Conservation (phyloP, 345 rosid species). For the Eucalyptus victrix region DNA sequence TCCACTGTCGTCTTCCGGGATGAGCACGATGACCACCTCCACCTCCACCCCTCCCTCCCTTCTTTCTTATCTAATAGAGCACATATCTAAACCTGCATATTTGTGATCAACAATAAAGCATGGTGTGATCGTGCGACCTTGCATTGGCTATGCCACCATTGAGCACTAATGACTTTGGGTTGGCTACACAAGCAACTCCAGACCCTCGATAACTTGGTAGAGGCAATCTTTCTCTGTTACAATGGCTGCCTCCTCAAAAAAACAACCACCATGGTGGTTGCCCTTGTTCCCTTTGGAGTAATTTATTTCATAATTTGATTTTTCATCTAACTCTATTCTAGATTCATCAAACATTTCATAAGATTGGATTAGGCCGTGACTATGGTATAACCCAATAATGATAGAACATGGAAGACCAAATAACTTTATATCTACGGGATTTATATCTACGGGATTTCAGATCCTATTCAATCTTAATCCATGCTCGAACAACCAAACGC, state of each 20-base stretch:
- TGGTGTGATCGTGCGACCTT: fast-evolving
- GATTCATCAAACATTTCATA: not conserved
- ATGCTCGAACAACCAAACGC: not conserved
- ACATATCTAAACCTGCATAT: not conserved
- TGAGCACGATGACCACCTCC: not conserved
- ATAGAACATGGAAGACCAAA: not conserved
- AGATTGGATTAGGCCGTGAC: not conserved
- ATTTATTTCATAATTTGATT: not conserved
- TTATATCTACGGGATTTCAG: not conserved
- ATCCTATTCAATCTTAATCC: not conserved
- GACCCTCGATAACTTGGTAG: not conserved
- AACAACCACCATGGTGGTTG: fast-evolving
- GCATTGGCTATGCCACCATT: fast-evolving
- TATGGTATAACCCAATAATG: not conserved
- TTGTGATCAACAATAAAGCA: not conserved
- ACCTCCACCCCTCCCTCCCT: not conserved
- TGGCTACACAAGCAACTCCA: not conserved
- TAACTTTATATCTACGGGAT: not conserved
- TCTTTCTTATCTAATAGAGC: fast-evolving
- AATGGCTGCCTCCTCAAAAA: fast-evolving
- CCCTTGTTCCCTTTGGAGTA: not conserved
- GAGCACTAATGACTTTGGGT: not conserved
- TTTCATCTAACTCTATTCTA: not conserved
- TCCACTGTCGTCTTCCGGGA: fast-evolving
- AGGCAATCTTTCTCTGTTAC: fast-evolving